Evolutionary conservation across 2,329 filamentous ascomycete genomes (phyloP).

Genomic region (Ophiostoma perfectum): DNA sequence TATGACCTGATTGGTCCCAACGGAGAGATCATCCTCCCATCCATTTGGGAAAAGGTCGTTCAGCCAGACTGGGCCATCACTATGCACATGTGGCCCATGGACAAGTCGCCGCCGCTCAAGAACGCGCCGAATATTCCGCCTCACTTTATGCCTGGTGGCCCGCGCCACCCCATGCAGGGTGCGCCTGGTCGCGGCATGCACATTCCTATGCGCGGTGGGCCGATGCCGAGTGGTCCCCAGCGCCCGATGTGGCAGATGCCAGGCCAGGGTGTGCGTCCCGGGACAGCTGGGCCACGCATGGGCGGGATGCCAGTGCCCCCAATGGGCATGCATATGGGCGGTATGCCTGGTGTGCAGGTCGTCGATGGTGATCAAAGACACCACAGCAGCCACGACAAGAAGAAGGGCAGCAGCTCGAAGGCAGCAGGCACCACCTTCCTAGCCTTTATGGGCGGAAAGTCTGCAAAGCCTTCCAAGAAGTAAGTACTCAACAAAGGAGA

Average conservation of each 20-base stretch:
- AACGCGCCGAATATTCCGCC: slow-evolving; percentile 27
- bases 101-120: slow-evolving; percentile 35
- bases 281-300: not conserved
- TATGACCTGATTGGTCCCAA: slow-evolving; percentile 76
- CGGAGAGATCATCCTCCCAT: slow-evolving; percentile 74
- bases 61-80: slow-evolving; percentile 66
- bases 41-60: slow-evolving; percentile 75
- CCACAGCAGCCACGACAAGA: slow-evolving; percentile 22
- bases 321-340: slow-evolving; percentile 10
- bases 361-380: slow-evolving; percentile 22
- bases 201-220: slow-evolving; percentile 15
- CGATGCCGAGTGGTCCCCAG: slow-evolving; percentile 5
- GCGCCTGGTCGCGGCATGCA: slow-evolving; percentile 16
- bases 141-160: slow-evolving; percentile 6
- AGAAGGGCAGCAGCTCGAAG: slow-evolving; percentile 23
- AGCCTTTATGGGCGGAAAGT: slow-evolving; percentile 25
- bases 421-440: slow-evolving; percentile 17
- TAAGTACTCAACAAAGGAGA: slow-evolving; percentile 17
- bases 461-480: slow-evolving; percentile 26
- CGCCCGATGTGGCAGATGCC: slow-evolving; percentile 13
- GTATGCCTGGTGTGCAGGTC: slow-evolving; percentile 16
- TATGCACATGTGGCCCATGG: slow-evolving; percentile 57
- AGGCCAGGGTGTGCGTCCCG: not conserved
- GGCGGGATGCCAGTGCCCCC: not conserved
- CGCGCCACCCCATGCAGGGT: slow-evolving; percentile 15